phyloP scores from a whole-genome alignment of 2,329 filamentous ascomycete genomes.

The Teratosphaeria epicoccoides region DNA sequence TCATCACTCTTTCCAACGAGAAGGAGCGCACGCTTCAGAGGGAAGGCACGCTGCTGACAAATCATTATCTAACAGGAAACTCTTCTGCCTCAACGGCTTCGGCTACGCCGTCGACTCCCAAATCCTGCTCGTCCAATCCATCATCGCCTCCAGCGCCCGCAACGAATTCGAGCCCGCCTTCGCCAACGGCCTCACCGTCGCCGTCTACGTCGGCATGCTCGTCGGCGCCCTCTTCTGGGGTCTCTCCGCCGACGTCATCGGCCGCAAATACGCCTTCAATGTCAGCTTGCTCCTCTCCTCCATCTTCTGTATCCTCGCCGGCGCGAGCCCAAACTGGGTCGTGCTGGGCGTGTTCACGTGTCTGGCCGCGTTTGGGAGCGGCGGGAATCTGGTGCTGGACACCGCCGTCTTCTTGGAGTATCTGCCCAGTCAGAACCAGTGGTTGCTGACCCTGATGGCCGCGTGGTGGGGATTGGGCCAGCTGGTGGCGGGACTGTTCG shows the following conservation, averaged over 20 bases:
- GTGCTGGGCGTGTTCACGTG: conserved; percentile 54
- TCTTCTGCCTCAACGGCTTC: conserved; percentile 52
- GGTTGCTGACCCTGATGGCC: conserved; percentile 54
- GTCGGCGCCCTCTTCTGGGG: conserved; percentile 58
- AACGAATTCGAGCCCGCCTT: conserved; percentile 50
- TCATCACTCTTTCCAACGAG: background rate
- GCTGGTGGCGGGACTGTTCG: conserved; percentile 42
- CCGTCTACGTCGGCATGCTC: conserved; percentile 46
- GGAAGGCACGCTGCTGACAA: background rate
- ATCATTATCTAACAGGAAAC: conserved; percentile 25
- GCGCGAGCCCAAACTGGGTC: conserved; percentile 56
- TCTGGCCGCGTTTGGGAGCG: conserved; percentile 53
- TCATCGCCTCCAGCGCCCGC: conserved; percentile 49
- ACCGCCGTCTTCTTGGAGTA: conserved; percentile 51
- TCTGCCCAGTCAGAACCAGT: conserved; percentile 48
- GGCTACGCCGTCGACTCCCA: conserved; percentile 50
- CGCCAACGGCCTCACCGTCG: conserved; percentile 46
- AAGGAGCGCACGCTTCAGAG: too few species aligned
- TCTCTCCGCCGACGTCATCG: conserved; percentile 55
- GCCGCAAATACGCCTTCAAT: conserved; percentile 53
- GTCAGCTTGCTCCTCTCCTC: conserved; percentile 50
- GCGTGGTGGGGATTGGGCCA: conserved; percentile 46
- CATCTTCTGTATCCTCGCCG: conserved; percentile 53
- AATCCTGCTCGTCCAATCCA: conserved; percentile 50
- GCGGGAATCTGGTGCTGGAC: conserved; percentile 54